Percentiles rank a stretch among this genome's conserved stretches.
Conservation (phyloP, 306 rosid genomes). For the Prunus mongolica region DNA sequence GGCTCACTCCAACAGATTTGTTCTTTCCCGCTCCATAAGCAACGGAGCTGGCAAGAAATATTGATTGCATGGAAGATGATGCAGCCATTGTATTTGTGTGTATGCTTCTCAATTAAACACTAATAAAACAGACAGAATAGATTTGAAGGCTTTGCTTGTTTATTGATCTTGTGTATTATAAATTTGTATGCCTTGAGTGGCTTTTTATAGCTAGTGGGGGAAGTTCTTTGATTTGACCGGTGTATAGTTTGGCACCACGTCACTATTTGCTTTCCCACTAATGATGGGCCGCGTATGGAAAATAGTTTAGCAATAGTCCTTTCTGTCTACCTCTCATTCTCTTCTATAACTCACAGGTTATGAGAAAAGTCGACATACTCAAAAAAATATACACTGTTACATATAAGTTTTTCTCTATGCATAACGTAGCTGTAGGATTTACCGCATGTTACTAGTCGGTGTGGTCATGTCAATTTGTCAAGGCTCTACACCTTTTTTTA, state of each 20-base stretch:
- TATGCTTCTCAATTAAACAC: neutral
- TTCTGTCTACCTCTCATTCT: too few species aligned
- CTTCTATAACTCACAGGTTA: neutral
- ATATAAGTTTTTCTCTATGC: neutral
- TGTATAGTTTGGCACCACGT: conserved; percentile 30
- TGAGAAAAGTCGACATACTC: neutral
- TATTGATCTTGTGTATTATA: neutral
- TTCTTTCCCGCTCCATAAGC: conserved; percentile 7
- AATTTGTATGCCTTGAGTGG: neutral
- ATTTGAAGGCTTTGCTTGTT: neutral
- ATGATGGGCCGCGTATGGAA: conserved; percentile 26
- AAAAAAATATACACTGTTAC: neutral
- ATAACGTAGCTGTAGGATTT: too few species aligned
- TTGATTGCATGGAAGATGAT: conserved; percentile 39
- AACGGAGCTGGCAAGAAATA: conserved; percentile 22
- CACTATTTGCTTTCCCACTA: neutral
- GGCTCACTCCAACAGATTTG: conserved; percentile 25
- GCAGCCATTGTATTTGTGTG: conserved; percentile 29
- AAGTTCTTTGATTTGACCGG: conserved; percentile 11
- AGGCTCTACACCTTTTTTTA: too few species aligned
- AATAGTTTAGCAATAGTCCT: too few species aligned
- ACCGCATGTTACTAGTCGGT: too few species aligned
- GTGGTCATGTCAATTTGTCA: too few species aligned
- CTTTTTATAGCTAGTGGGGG: neutral
- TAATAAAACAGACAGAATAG: too few species aligned